These are phyloP conservation scores for Penicillium sclerotigenum DNA, from an alignment of 2,329 filamentous ascomycete genomes.

Conservation along the genomic window DNA sequence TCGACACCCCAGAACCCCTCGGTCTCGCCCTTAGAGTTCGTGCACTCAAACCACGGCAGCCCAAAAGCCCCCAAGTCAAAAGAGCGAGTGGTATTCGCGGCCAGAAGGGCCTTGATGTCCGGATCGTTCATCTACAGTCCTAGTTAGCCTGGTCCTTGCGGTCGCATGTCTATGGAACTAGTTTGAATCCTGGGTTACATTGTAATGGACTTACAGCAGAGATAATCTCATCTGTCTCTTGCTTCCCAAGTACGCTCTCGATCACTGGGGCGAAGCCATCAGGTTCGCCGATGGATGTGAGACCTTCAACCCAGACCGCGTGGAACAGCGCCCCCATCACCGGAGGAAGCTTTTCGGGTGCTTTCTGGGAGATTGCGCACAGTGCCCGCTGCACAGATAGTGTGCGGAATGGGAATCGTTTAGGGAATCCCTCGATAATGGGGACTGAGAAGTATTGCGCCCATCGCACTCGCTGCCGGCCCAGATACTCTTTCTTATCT, in stretches of 20 bases:
- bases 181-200: neutral
- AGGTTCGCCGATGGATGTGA: conserved; percentile 43
- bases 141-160: neutral
- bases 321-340: conserved; percentile 50
- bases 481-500: conserved; percentile 61
- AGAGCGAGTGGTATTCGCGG: conserved; percentile 51
- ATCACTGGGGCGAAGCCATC: conserved; percentile 48
- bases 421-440: conserved; percentile 44
- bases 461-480: conserved; percentile 54
- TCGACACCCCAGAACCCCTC: conserved; percentile 61
- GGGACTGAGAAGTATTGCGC: conserved; percentile 54
- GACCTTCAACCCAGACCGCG: conserved; percentile 52
- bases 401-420: conserved; percentile 54
- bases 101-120: conserved; percentile 49
- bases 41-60: conserved; percentile 58
- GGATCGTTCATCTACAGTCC: conserved; percentile 19
- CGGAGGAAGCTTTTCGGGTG: conserved; percentile 41
- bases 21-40: conserved; percentile 52
- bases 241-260: conserved; percentile 45
- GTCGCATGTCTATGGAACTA: neutral
- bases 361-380: conserved; percentile 45
- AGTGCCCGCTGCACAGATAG: conserved; percentile 53
- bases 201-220: conserved; percentile 34
- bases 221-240: conserved; percentile 43
- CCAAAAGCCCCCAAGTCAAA: conserved; percentile 60